Conservation (phyloP, 2,329 filamentous ascomycete species). For the Dothideomycetes sp. region DNA sequence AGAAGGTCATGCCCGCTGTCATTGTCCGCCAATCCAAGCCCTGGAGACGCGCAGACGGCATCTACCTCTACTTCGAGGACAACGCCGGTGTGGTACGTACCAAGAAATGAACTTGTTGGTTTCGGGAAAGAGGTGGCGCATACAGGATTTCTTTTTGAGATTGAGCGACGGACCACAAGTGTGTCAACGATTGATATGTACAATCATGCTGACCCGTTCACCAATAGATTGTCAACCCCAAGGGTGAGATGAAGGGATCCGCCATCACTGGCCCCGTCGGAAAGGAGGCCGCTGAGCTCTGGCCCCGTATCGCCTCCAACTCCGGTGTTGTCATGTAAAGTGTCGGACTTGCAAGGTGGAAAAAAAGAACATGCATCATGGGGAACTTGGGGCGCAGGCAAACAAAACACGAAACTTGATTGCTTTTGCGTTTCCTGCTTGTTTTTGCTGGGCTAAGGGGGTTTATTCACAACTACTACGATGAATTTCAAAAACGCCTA, state of each 20-base stretch:
- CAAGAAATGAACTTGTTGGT: constrained; percentile 6
- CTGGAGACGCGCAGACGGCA: constrained; percentile 96
- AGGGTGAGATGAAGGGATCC: constrained; percentile 99
- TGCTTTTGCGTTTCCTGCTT: too few relatives aligned
- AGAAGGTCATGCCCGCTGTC: constrained; percentile 99
- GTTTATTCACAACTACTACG: neutral
- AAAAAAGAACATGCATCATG: neutral
- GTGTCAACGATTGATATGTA: too few relatives aligned
- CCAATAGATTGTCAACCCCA: constrained; percentile 92
- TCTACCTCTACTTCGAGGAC: constrained; percentile 99
- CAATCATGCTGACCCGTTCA: neutral
- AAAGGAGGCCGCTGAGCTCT: constrained; percentile 99
- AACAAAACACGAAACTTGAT: neutral
- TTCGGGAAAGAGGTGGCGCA: constrained; percentile 3
- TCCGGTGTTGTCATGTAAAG: constrained; percentile 99
- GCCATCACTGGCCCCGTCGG: constrained; percentile 98
- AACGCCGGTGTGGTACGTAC: constrained; percentile 92
- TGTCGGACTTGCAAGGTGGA: constrained; percentile 3
- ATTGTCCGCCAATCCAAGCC: constrained; percentile 99
- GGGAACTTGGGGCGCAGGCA: neutral
- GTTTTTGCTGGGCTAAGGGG: too few relatives aligned
- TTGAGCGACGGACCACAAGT: too few relatives aligned
- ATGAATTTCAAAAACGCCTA: too few relatives aligned
- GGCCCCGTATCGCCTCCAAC: constrained; percentile 99
- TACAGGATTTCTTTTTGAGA: neutral